Percentiles rank a stretch among this genome's conserved stretches.
phyloP scores from a whole-genome alignment of 2,329 filamentous ascomycete species.

The Alternaria arbusti region DNA sequence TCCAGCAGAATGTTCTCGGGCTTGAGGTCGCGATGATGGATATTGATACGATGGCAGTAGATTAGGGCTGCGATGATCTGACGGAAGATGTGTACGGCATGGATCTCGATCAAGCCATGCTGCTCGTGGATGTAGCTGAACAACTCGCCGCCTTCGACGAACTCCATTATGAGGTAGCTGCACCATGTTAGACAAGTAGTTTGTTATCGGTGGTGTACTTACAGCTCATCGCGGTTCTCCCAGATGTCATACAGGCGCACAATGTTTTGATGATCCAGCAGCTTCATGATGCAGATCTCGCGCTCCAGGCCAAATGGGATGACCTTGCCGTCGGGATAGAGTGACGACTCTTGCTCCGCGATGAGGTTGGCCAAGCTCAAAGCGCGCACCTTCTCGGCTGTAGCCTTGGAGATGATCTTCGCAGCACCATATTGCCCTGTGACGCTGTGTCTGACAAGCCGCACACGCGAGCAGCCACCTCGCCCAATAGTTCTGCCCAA shows the following conservation, averaged over 20 bases:
- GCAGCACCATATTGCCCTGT: conserved; percentile 86
- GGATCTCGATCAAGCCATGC: conserved; percentile 77
- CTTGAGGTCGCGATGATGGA: conserved; percentile 95
- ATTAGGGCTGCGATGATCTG: conserved; percentile 92
- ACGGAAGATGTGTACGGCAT: conserved; percentile 83
- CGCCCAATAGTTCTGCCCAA: conserved; percentile 87
- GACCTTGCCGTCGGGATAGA: conserved; percentile 64
- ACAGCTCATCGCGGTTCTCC: conserved; percentile 97
- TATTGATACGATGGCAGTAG: conserved; percentile 92
- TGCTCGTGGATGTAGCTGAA: conserved; percentile 83
- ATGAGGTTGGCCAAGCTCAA: conserved; percentile 86
- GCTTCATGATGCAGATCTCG: conserved; percentile 95
- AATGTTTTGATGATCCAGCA: conserved; percentile 93
- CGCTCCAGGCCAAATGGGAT: conserved; percentile 91
- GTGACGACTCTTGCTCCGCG: conserved; percentile 64
- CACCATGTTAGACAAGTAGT: conserved; percentile 17
- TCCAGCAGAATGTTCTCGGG: conserved; percentile 96
- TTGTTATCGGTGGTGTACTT: conserved; percentile 48
- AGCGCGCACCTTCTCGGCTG: conserved; percentile 79
- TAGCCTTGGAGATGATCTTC: conserved; percentile 88
- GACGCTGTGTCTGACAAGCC: conserved; percentile 78
- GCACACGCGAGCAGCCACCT: conserved; percentile 86
- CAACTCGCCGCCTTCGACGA: conserved; percentile 82
- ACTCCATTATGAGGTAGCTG: conserved; percentile 94
- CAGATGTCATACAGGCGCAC: conserved; percentile 95